Base-by-base conservation (phyloP, 176 grass and related monocot genomes). In the Thalia dealbata region DNA sequence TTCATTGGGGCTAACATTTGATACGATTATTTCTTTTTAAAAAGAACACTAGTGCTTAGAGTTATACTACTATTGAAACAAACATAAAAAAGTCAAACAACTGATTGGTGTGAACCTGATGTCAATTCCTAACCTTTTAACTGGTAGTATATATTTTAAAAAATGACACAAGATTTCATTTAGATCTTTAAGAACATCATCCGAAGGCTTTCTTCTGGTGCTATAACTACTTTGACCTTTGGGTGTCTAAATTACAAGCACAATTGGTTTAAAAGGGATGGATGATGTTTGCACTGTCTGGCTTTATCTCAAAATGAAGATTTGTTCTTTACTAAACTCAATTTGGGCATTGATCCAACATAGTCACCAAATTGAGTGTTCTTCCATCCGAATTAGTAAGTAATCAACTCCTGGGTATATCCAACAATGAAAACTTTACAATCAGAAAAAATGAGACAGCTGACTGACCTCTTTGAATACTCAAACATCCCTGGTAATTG, bases 401-500 rank as follows among this genome's bases (percentile, higher is more conserved):
- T 44, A 68, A n/a, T 22, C 65, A 10, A 44, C 18, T 22, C 42
- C 9, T 44, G 21, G 22, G 3, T 8, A 44, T 22, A 45, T 68
- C 23, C 14, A 45, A 68, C 32, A 68, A 23, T 3, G 3, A 23
- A 43, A 42, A n/a, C 9, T 2, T 64, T 68, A 68, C 22, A 68
- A 44, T 21, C 27, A 32, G 30, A 27, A 68, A 5, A 43, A 43
- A 72, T 16, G 8, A 50, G 42, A 54, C 14, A 61, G 56, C 44
- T 11, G 50, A 81, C 78, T 76, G 18, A 97, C 93, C 87, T 97
- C 78, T 87, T 92, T 74, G 89, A 80, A 77, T 89, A 97, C 43
- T 97, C 93, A 28, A 91, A 92, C 87, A 92, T 88, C 67, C 93
- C 89, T 54, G 80, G 84, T 69, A 97, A 79, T 73, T 86, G 87